Conservation (phyloP, 1,139 yeast genomes). For the Scheffersomyces titani region DNA sequence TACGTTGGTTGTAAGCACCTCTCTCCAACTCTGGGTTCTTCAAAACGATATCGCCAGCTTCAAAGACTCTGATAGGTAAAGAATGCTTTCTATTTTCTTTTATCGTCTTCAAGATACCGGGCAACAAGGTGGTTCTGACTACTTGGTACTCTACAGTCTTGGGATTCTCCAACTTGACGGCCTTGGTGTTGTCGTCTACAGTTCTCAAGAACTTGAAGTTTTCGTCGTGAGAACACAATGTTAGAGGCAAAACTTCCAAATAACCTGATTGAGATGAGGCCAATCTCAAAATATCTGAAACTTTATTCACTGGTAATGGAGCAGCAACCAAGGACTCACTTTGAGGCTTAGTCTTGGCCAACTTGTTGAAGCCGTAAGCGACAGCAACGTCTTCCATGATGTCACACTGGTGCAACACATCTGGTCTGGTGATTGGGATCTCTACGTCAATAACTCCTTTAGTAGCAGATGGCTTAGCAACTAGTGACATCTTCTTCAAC, state of each 20-base stretch:
- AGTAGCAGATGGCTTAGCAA: slow-evolving; percentile 54
- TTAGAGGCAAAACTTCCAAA: slow-evolving; percentile 93
- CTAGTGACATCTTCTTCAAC: slow-evolving; percentile 79
- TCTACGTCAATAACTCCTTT: slow-evolving; percentile 62
- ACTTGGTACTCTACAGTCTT: slow-evolving; percentile 97
- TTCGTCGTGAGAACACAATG: slow-evolving; percentile 95
- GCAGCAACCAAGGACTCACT: slow-evolving; percentile 81
- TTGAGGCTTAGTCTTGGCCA: slow-evolving; percentile 78
- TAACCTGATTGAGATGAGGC: slow-evolving; percentile 96
- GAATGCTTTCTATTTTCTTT: slow-evolving; percentile 96
- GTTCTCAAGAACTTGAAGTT: slow-evolving; percentile 84
- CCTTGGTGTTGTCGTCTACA: slow-evolving; percentile 71
- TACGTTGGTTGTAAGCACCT: slow-evolving; percentile 88
- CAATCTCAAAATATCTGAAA: slow-evolving; percentile 84
- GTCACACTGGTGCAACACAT: slow-evolving; percentile 95
- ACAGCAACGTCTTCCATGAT: slow-evolving; percentile 98
- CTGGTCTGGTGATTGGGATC: slow-evolving; percentile 94
- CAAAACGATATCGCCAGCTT: slow-evolving; percentile 91
- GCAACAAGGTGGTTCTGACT: slow-evolving; percentile 90
- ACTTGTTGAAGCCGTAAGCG: slow-evolving; percentile 91
- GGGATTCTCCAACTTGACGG: slow-evolving; percentile 92
- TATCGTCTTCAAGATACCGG: slow-evolving; percentile 93
- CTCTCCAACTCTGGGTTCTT: slow-evolving; percentile 81
- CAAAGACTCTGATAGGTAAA: slow-evolving; percentile 92
- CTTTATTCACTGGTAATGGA: slow-evolving; percentile 87